Evolutionary conservation across 2,329 filamentous ascomycete genomes (phyloP), one percentile per base, ranked within the genome.

Genomic region (Aspergillus melleus): DNA sequence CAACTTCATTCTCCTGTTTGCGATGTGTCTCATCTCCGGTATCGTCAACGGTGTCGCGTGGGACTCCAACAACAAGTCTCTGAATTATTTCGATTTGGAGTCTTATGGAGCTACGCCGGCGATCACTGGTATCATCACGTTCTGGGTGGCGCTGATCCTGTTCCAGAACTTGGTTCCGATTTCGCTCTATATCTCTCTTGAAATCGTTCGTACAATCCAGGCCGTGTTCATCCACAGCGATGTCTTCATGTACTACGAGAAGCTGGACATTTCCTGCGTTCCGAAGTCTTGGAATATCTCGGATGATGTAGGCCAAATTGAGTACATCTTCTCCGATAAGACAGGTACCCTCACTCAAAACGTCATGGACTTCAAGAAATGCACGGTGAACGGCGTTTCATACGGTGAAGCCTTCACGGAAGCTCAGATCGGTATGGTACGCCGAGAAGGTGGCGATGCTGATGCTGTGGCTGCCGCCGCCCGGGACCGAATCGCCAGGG

Each of bases 241-340:
- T 72, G 85, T 91, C 4, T 87, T 89, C 72, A 99, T 99, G 96
- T 99, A 98, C 77, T 96, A 99, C 79, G 95, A 95, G 58, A 88
- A 87, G 70, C 87, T 97, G 65, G 92, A 96, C 70, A 93, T 96
- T 72, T 92, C 94, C 2, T 99, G 96, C 73, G 92, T 96, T 11
- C 95, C 96, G 5, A 98, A 98, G 72, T 92, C 93, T 0, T 99
- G 95, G 95, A 99, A 98, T 73, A 98, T 99, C 54, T 98, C 94
- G 0, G 95, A 99, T 72, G 96, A 99, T 70, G 83, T 99, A 51
- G 95, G 95, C 12, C 95, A 99, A 77, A 96, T 99, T 63, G 95
- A 98, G 77, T 99, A 98, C 80, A 96, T 99, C 66, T 99, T 99
- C 77, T 97, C 91, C 0, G 91, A 96, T 81, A 96, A 96, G 78